Evolutionary conservation across 768 basidiomycete genomes (phyloP).

Genomic region (Rhodotorula paludigena): DNA sequence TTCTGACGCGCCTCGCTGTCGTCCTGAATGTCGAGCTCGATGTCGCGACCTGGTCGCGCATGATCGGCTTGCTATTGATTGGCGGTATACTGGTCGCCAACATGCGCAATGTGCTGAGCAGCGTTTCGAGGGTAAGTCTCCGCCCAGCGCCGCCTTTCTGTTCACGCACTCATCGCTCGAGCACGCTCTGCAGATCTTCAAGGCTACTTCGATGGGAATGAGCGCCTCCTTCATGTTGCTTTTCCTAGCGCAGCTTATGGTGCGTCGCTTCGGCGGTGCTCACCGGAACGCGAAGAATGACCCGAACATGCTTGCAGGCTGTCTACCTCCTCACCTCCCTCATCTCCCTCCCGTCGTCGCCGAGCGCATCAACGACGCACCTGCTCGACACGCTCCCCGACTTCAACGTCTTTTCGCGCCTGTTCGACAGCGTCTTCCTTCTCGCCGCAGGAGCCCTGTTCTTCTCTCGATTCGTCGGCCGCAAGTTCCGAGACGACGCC

Average conservation of each 20-base stretch:
- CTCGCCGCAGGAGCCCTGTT: slow-evolving; percentile 37
- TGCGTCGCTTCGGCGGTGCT: slow-evolving; percentile 17
- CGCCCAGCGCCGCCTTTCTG: too few species aligned
- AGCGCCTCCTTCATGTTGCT: slow-evolving; percentile 44
- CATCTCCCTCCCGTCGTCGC: slow-evolving; percentile 41
- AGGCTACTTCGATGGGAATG: slow-evolving; percentile 41
- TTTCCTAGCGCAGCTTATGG: slow-evolving; percentile 44
- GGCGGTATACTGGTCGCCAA: slow-evolving; percentile 44
- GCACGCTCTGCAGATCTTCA: slow-evolving; percentile 31
- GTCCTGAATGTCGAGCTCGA: slow-evolving; percentile 40
- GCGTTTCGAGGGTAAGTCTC: slow-evolving; percentile 39
- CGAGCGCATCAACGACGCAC: slow-evolving; percentile 17
- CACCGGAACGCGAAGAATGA: background rate
- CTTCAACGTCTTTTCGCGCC: slow-evolving; percentile 42
- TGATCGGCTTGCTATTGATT: slow-evolving; percentile 37
- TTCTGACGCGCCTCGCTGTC: slow-evolving; percentile 35
- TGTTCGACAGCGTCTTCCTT: slow-evolving; percentile 44
- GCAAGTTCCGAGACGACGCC: slow-evolving; percentile 35
- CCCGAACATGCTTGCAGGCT: slow-evolving; percentile 23
- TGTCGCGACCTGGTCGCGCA: slow-evolving; percentile 40
- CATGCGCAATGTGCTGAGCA: slow-evolving; percentile 40
- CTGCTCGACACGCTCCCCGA: slow-evolving; percentile 42
- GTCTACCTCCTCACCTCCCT: slow-evolving; percentile 44
- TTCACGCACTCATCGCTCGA: background rate
- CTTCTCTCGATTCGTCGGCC: slow-evolving; percentile 31